These are phyloP conservation scores for Amanita polypyramis DNA, from an alignment of 768 basidiomycete genomes.

Conservation along the genomic window DNA sequence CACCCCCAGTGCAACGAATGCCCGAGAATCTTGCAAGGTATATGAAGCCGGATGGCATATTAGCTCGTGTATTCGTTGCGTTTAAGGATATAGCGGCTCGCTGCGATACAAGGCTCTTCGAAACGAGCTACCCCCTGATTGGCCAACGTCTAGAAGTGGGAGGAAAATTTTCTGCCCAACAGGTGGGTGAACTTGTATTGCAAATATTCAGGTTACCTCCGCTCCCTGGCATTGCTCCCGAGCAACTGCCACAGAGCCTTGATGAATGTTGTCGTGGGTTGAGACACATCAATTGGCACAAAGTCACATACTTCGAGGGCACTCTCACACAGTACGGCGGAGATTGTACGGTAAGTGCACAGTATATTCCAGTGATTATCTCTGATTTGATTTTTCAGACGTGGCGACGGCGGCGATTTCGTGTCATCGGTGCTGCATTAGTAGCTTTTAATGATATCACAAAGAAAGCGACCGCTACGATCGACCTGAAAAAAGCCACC, in stretches of 20 bases:
- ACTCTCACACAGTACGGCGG: slow-evolving; percentile 89
- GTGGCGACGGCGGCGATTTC: slow-evolving; percentile 74
- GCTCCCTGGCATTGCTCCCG: slow-evolving; percentile 68
- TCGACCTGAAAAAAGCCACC: slow-evolving; percentile 78
- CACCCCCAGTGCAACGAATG: slow-evolving; percentile 31
- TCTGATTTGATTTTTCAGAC: slow-evolving; percentile 33
- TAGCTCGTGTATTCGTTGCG: slow-evolving; percentile 78
- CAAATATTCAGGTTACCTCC: slow-evolving; percentile 89
- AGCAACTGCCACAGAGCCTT: slow-evolving; percentile 80
- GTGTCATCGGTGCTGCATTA: slow-evolving; percentile 77
- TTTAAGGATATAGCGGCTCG: slow-evolving; percentile 80
- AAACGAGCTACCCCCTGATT: slow-evolving; percentile 73
- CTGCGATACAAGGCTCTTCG: slow-evolving; percentile 79
- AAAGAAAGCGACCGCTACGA: slow-evolving; percentile 82
- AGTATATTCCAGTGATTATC: slow-evolving; percentile 4
- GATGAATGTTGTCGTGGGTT: slow-evolving; percentile 89
- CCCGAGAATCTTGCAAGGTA: slow-evolving; percentile 76
- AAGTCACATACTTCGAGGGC: slow-evolving; percentile 89
- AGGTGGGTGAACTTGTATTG: slow-evolving; percentile 80
- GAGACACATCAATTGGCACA: slow-evolving; percentile 88
- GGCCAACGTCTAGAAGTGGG: slow-evolving; percentile 57
- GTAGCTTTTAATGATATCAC: slow-evolving; percentile 92
- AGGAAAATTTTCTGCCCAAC: slow-evolving; percentile 48
- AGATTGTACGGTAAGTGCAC: slow-evolving; percentile 68
- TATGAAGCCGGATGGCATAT: slow-evolving; percentile 75